Percentiles rank a stretch among this genome's conserved stretches.
Evolutionary conservation across 805 yeast genomes (phyloP).

Genomic region (Metschnikowia lunata): DNA sequence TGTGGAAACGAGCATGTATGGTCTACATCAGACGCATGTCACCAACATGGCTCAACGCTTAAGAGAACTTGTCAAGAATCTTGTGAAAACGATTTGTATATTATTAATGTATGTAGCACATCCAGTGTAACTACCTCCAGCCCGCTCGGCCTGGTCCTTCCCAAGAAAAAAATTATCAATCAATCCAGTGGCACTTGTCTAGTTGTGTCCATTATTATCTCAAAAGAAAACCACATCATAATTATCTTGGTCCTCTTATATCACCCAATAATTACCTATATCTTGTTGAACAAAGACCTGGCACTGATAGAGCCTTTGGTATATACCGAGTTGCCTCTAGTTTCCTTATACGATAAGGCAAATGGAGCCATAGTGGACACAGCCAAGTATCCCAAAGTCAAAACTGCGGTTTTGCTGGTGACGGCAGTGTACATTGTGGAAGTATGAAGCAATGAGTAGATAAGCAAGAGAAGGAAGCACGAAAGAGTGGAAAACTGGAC

Average conservation of each 20-base stretch:
- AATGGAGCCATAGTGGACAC: slow-evolving; percentile 39
- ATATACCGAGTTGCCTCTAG: slow-evolving; percentile 20
- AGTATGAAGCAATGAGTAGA: neutral
- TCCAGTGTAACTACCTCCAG: slow-evolving; percentile 8
- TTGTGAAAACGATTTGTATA: neutral
- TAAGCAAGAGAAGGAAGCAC: neutral
- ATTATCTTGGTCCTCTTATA: neutral
- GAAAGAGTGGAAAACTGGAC: neutral
- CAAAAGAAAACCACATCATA: neutral
- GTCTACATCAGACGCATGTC: too few species aligned
- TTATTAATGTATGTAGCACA: slow-evolving; percentile 8
- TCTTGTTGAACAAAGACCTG: slow-evolving; percentile 34
- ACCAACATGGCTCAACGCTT: too few species aligned
- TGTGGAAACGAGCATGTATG: too few species aligned
- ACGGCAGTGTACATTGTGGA: slow-evolving; percentile 20
- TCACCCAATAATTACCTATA: slow-evolving; percentile 14
- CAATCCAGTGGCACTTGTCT: too few species aligned
- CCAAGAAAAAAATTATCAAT: too few species aligned
- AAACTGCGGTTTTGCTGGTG: slow-evolving; percentile 26
- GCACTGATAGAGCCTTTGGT: slow-evolving; percentile 33
- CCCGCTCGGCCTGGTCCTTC: neutral
- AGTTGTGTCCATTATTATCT: too few species aligned
- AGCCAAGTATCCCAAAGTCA: slow-evolving; percentile 37
- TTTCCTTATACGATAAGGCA: slow-evolving; percentile 37
- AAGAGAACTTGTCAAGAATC: neutral